A percentile compares a stretch with the other conserved stretches of the same genome.
Conservation (phyloP, 2,329 filamentous ascomycete species). For the Macrophomina phaseolina region DNA sequence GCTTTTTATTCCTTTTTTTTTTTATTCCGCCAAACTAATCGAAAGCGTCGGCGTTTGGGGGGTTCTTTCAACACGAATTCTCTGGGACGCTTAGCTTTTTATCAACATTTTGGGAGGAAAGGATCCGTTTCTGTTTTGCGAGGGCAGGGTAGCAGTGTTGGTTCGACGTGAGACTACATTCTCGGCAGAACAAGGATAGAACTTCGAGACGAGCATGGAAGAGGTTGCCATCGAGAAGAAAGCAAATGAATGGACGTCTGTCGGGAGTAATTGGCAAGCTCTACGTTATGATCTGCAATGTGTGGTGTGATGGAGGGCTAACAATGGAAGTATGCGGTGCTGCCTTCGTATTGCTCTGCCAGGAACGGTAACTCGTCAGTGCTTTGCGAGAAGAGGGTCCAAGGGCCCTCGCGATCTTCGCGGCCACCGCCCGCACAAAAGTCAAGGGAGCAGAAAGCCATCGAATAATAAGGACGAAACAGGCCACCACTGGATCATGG, state of each 20-base stretch:
- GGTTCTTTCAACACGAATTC: conserved; percentile 29
- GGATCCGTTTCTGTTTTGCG: not conserved
- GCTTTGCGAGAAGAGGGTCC: not conserved
- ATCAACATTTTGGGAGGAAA: not conserved
- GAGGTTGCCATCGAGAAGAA: not conserved
- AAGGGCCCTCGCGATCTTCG: too few relatives aligned
- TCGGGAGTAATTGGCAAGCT: not conserved
- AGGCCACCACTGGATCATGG: too few relatives aligned
- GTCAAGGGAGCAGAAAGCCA: too few relatives aligned
- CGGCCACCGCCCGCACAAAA: too few relatives aligned
- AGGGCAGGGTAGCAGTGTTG: not conserved
- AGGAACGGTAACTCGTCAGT: not conserved
- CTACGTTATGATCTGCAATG: too few relatives aligned
- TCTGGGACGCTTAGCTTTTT: conserved; percentile 12
- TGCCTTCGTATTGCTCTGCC: not conserved
- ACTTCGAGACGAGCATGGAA: not conserved
- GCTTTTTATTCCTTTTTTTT: not conserved
- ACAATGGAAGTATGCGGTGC: not conserved
- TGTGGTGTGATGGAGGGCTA: too few relatives aligned
- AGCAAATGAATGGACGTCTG: not conserved
- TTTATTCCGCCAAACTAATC: conserved; percentile 9
- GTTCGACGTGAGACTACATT: not conserved
- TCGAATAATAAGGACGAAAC: too few relatives aligned
- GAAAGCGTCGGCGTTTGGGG: conserved; percentile 27
- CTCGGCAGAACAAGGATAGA: not conserved